Evolutionary conservation across 257 asterid genomes (phyloP).

Genomic region (Capsicum rhomboideum): DNA sequence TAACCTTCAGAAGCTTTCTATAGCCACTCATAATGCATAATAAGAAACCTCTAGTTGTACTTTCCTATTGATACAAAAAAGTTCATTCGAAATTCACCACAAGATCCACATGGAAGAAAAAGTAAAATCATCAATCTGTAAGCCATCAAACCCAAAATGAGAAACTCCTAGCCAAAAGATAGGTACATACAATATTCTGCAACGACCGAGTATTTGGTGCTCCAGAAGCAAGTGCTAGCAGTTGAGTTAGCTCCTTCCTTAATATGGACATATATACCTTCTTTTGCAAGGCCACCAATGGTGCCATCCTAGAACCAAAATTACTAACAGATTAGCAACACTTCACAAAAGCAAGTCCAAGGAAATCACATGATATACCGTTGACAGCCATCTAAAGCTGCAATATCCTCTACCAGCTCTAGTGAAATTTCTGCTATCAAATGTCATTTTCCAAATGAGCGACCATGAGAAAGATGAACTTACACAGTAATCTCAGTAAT

Average conservation of each 20-base stretch:
- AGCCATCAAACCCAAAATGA: not conserved
- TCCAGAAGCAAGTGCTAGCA: constrained; percentile 82
- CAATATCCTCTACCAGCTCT: not conserved
- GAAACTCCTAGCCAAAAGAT: not conserved
- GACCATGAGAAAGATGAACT: constrained; percentile 22
- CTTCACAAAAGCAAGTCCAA: constrained; percentile 3
- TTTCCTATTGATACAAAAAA: not conserved
- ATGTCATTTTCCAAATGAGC: not conserved
- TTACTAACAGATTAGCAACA: constrained; percentile 5
- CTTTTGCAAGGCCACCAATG: constrained; percentile 72
- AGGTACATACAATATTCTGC: constrained; percentile 57
- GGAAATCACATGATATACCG: not conserved
- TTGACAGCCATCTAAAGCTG: not conserved
- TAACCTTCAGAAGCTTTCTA: not conserved
- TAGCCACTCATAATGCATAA: not conserved
- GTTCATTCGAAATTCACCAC: not conserved
- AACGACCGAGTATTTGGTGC: constrained; percentile 56
- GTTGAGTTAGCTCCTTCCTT: constrained; percentile 82
- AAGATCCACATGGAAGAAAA: not conserved
- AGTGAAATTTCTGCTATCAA: not conserved
- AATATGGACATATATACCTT: constrained; percentile 77
- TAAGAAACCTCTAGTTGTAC: not conserved
- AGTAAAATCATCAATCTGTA: not conserved
- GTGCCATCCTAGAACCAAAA: constrained; percentile 60
- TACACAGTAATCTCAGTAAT: constrained; percentile 85